Base-by-base conservation (phyloP, 306 rosid genomes). In the Oemleria cerasiformis region DNA sequence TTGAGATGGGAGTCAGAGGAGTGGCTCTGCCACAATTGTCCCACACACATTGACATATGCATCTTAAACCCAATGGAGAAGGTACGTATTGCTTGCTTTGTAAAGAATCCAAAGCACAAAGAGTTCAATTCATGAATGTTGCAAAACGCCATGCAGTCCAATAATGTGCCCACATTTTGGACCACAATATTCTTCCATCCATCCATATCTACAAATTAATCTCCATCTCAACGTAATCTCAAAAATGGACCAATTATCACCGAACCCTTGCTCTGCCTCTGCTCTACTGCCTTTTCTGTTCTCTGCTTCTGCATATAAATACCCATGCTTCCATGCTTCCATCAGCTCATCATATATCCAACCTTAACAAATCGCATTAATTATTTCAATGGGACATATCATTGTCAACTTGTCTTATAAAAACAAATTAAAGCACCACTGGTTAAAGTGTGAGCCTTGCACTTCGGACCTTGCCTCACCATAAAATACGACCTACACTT, bases 121-220 rank as follows among this genome's bases (percentile, higher is more conserved):
- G 0, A 54, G 36, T 30, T 20, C 20, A 4, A 4, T 13, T 17
- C 5, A 8, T 4, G 61, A 40, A 13, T 55, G 63, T 63, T 48
- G 63, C 77, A 6, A 13, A 73, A 73, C 39, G 53, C 63, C 61
- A 40, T 50, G 62, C 70, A 62, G 50, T 9, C 48, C 71, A 17
- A 2, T 1, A 10, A 34, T 1, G 60, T 20, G 34, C 60, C 60
- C 60, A 55, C 36, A 25, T 56, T 11, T 11, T 56, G 36, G 62
- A 14, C 19, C 9, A 54, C 2, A 30, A 30, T 30, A 19, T 54
- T 20, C 34, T 7, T 54, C 59, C 34, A 4, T 4, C 59, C 10
- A 25, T 25, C 30, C 4, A 54, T 51, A 8, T 51, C 57, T 51
- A n/a, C 4, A 51, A 51, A 17, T 30, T 30, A 30, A 30, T 30